Base-by-base conservation (phyloP, 257 asterid species). In the Solanum pennellii region DNA sequence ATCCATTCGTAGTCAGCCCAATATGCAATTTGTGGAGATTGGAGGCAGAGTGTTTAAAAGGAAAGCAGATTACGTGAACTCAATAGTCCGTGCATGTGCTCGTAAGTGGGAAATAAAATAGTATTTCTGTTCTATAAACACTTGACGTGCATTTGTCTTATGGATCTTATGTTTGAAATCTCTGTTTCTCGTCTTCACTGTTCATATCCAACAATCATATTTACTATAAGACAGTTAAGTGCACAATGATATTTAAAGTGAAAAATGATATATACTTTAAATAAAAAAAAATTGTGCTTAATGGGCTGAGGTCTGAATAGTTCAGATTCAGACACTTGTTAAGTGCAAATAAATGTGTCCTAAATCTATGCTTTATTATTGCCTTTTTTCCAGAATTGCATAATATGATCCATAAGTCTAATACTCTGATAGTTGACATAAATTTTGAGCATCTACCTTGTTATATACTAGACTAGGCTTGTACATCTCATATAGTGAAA, bases 21-120 rank as follows among this genome's bases (percentile, higher is more conserved):
- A 95, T 92, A 93, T 97, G 91, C 95, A 90, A 47, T 96, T 94
- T 66, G 69, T 79, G 86, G 94, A 92, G 91, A 91, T 88, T 89
- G 60, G 96, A 42, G 99, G 99, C 91, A 92, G 98, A 92, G 93
- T 94, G 76, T 96, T 95, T 89, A 92, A 91, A 89, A 94, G 94
- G 71, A 97, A 95, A 88, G 94, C 91, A 86, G 99, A 95, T 91
- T 95, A 94, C 76, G 97, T 96, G 93, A 91, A 96, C 86, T 88
- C 96, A 82, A 91, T 97, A 90, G 94, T 95, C 85, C 93, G 96
- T 47, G 92, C 99, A 89, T 96, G 99, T 94, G 98, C 99, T 92
- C 99, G 99, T 97, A 93, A 96, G 99, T 89, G 59, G 85, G 68
- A 68, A 90, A 87, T 49, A 35, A 76, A 20, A 86, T n/a, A 72